Conservation (phyloP, 176 grass and related monocot genomes). For the Sorghum bicolor region Sorghum_bicolor_NCBIv3 NC_012872.2:72116501-72117000, state of each 20-base stretch:
- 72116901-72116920: neutral
- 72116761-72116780: too few species aligned
- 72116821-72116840: too few species aligned
- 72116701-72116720: neutral
- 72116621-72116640: neutral
- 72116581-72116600: neutral
- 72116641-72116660: neutral
- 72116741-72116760: too few species aligned
- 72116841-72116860: neutral
- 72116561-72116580: neutral
- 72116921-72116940: neutral
- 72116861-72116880: too few species aligned
- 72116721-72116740: neutral
- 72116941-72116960: slow-evolving; percentile 27
- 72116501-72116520: too few species aligned
- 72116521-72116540: too few species aligned
- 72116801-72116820: neutral
- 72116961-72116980: slow-evolving; percentile 27
- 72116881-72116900: neutral
- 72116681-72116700: neutral
- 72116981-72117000: slow-evolving; percentile 47
- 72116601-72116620: neutral
- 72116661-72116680: neutral
- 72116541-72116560: neutral
- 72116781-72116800: too few species aligned